phyloP scores from a whole-genome alignment of 148 eudicot species.

The Dianthus caryophyllus region DNA sequence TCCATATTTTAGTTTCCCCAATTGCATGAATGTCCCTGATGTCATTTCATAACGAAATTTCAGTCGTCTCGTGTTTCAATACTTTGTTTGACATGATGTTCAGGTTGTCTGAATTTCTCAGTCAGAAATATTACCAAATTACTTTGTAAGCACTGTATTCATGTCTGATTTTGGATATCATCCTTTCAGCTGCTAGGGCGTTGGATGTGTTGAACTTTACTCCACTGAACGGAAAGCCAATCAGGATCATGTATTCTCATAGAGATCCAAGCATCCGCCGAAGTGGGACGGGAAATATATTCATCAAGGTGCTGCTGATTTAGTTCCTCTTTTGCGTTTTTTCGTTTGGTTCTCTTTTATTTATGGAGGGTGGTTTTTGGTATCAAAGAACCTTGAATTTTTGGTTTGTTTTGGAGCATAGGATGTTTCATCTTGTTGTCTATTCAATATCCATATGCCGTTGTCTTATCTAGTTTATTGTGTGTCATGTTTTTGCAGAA shows the following conservation, averaged over 20 bases:
- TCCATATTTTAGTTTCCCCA: too few species aligned
- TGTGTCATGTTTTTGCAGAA: constrained; percentile 31
- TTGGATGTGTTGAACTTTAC: constrained; percentile 50
- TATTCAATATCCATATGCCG: neutral
- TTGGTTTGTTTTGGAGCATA: too few species aligned
- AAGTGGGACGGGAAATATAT: constrained; percentile 41
- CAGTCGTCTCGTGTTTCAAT: too few species aligned
- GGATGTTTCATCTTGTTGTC: neutral
- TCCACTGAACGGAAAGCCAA: constrained; percentile 39
- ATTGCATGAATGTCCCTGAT: too few species aligned
- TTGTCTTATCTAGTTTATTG: neutral
- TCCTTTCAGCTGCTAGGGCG: constrained; percentile 44
- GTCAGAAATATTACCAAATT: too few species aligned
- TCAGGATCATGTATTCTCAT: constrained; percentile 44
- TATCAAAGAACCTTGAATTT: too few species aligned
- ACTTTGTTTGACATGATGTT: too few species aligned
- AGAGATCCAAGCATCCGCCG: constrained; percentile 36
- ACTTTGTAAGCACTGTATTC: too few species aligned
- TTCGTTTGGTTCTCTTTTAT: neutral
- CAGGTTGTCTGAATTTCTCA: too few species aligned
- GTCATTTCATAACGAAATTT: too few species aligned
- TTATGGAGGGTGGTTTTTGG: neutral
- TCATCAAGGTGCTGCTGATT: constrained; percentile 36
- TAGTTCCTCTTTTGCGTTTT: neutral
- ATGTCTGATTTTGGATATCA: neutral